Conservation (phyloP, 129 eudicot species). For the Tagetes erecta region DNA sequence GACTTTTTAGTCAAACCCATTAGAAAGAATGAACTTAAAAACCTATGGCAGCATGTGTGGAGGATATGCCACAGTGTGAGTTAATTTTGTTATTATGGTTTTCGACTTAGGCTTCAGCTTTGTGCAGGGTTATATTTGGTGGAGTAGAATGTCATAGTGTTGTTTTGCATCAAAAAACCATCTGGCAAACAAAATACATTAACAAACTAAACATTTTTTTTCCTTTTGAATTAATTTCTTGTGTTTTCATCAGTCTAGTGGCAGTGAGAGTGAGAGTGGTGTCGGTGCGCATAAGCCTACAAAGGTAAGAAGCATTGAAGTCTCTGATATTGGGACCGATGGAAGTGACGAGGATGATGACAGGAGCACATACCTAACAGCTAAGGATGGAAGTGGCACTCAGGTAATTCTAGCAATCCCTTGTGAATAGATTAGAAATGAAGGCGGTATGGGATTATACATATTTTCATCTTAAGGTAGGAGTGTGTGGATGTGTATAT, state of each 20-base stretch:
- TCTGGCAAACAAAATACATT: too few relatives aligned
- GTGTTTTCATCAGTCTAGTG: constrained; percentile 53
- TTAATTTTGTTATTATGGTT: constrained; percentile 32
- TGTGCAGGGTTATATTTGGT: constrained; percentile 18
- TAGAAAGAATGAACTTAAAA: constrained; percentile 78
- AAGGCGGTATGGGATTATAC: too few relatives aligned
- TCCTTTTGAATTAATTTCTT: constrained; percentile 27
- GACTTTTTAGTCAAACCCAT: constrained; percentile 86
- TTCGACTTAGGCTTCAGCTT: constrained; percentile 35
- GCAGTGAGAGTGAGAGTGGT: constrained; percentile 72
- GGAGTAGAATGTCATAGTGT: background rate
- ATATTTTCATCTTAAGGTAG: background rate
- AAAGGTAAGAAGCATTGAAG: constrained; percentile 46
- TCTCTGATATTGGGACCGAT: constrained; percentile 30
- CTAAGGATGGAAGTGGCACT: constrained; percentile 65
- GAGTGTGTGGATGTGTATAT: constrained; percentile 5
- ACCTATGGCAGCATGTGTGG: constrained; percentile 94
- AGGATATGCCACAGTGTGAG: constrained; percentile 85
- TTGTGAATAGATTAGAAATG: too few relatives aligned
- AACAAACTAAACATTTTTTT: background rate
- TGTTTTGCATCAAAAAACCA: too few relatives aligned
- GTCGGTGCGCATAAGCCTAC: constrained; percentile 42
- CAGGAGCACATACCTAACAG: constrained; percentile 44
- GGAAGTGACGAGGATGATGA: constrained; percentile 51
- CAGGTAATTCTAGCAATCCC: constrained; percentile 33